Evolutionary conservation across 345 rosid genomes (phyloP), one percentile per base, ranked within the genome.

Genomic region (Heritiera fomes): DNA sequence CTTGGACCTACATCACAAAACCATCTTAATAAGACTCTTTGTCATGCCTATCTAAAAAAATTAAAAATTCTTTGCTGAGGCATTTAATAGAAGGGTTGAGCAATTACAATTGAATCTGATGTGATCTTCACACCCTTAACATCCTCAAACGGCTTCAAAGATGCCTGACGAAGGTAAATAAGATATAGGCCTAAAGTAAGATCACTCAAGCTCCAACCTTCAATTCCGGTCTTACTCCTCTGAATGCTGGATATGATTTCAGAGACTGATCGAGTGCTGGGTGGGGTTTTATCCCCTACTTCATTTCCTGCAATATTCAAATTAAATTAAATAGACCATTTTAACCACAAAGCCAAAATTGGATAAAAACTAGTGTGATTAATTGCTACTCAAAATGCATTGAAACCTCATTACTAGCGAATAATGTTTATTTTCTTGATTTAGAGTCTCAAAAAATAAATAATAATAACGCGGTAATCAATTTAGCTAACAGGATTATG

Each of bases 131-230:
- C 89, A 14, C 98, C 99, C 77, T 83, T 93, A 75, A 91, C 87
- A 73, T 95, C 94, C 75, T 91, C 97, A 46, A 83, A 83, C 10
- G 88, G 84, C 87, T 83, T 88, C 80, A 87, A 78, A 30, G 96
- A 91, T 32, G 94, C 87, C 84, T 95, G 98, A 69, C 89, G 96
- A 78, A 95, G 94, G 82, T 93, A 95, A 61, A 95, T 89, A 80
- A 93, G 94, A 86, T 88, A 95, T 43, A 96, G 83, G 60, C 98
- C 99, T n/a, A 94, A 80, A 1, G 98, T 94, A 74, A 96, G 94
- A 86, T 92, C 99, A 74, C 97, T 89, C 83, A 94, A 85, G 86
- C 93, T 92, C 99, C 99, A 96, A 78, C 90, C 98, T 83, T 94
- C 93, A 52, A 96, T 82, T 49, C 91, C 98, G 28, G 84, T 90